Percentiles rank a stretch among this genome's conserved stretches.
Conservation (phyloP, 768 basidiomycete species). For the Dacryopinax spathularia region DNA sequence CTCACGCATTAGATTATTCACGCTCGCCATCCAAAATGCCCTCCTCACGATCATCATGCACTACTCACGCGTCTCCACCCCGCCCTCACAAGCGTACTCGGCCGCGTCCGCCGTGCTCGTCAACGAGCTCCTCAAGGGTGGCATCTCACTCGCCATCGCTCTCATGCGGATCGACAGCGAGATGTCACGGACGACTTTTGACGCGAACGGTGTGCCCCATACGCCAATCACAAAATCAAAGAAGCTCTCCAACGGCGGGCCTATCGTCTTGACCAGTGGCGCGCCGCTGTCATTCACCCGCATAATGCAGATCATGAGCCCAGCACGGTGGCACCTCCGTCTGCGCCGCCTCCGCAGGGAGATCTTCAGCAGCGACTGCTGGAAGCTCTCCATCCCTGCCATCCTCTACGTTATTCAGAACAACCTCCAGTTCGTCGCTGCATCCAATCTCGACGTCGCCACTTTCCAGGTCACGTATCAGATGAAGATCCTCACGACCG, state of each 20-base stretch:
- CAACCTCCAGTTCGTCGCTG: constrained; percentile 89
- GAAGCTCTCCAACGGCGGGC: constrained; percentile 5
- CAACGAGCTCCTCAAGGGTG: constrained; percentile 85
- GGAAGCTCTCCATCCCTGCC: constrained; percentile 94
- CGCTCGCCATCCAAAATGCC: constrained; percentile 87
- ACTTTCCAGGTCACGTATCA: constrained; percentile 96
- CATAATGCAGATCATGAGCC: constrained; percentile 10
- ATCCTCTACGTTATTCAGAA: constrained; percentile 94
- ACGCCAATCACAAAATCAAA: constrained; percentile 1
- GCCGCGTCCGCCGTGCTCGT: constrained; percentile 89
- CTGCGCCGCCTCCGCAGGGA: constrained; percentile 46
- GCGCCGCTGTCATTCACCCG: constrained; percentile 11
- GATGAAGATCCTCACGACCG: constrained; percentile 94
- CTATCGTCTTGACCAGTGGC: constrained; percentile 12
- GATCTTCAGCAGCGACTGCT: constrained; percentile 81
- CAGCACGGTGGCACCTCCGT: constrained; percentile 30
- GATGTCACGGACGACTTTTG: constrained; percentile 24
- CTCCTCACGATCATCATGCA: constrained; percentile 88
- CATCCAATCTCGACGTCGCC: constrained; percentile 83
- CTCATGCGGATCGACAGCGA: constrained; percentile 38
- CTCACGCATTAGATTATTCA: constrained; percentile 41
- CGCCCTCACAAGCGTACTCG: constrained; percentile 66
- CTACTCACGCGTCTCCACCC: constrained; percentile 74
- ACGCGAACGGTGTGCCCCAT: constrained; percentile 22
- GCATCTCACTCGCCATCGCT: constrained; percentile 79